Evolutionary conservation across 257 asterid species (phyloP).

Genomic region (Parsonsia alboflavescens): DNA sequence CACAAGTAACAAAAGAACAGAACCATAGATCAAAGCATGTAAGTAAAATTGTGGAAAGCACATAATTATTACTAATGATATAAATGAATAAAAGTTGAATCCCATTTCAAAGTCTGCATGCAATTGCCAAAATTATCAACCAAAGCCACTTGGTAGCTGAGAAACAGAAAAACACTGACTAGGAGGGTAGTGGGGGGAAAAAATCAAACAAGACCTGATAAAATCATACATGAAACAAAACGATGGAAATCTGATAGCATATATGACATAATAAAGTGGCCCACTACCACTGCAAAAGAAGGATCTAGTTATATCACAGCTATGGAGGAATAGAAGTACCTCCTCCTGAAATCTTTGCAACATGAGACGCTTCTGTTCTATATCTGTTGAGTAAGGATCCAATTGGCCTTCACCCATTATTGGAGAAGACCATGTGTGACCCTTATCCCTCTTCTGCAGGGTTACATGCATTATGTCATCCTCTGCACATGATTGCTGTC

Average conservation of each 20-base stretch:
- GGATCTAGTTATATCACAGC: neutral
- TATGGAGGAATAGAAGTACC: constrained; percentile 33
- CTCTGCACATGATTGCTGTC: constrained; percentile 39
- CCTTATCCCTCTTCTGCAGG: constrained; percentile 92
- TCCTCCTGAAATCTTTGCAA: constrained; percentile 97
- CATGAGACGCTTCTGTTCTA: constrained; percentile 95
- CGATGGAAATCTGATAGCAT: neutral
- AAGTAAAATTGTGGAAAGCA: neutral
- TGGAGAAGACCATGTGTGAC: constrained; percentile 95
- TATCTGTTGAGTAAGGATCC: constrained; percentile 77
- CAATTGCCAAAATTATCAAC: neutral
- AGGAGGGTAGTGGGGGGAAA: neutral
- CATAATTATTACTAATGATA: neutral
- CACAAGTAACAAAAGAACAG: neutral
- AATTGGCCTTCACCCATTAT: constrained; percentile 76
- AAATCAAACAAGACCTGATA: constrained; percentile 3
- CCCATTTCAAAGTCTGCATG: neutral
- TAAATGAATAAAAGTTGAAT: neutral
- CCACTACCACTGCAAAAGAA: neutral
- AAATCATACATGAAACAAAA: neutral
- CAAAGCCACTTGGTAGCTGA: neutral
- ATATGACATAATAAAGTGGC: neutral
- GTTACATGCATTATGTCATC: constrained; percentile 87
- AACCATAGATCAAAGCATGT: neutral
- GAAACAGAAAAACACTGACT: too few species aligned